Evolutionary conservation across 2,329 filamentous ascomycete species (phyloP), one percentile per base, ranked within the genome.

Genomic region (Ceratocystis lukuohia): DNA sequence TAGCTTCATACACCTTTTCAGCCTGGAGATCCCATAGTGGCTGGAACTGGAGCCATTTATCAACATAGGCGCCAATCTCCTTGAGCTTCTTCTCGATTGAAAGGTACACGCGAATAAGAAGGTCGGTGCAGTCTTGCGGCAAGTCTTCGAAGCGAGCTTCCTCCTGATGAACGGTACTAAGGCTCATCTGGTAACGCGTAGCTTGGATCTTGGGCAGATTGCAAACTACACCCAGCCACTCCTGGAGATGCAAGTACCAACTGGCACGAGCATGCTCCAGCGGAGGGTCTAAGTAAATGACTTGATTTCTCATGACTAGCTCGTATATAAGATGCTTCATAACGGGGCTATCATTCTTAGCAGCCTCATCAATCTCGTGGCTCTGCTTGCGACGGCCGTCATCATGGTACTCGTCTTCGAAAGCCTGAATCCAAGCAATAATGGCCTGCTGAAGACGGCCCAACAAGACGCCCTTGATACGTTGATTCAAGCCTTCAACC

Each of bases 11-110:
- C 1, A 99, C 91, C 71, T 96, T 90, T 70, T 96, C 93, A 2
- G 93, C 91, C 74, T 96, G 93, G 67, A 99, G 81, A 78, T 99
- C 94, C 94, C 94, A 99, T 0, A 99, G 82, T 5, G 93, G 97
- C 76, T 99, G 94, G 77, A 97, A 99, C 72, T 96, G 94, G 59
- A 99, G 81, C 94, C 94, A 99, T 76, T 97, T 95, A 74, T 96
- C 91, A 8, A 99, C 91, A 71, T 99, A 99, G 3, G 81, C 80
- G 46, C 88, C 84, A 41, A 97, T 90, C 56, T 88, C 86, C 17
- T 82, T 80, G 3, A 99, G 78, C 76, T 94, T 96, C 70, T 84
- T 84, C 75, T 97, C 92, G 8, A 99, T 84, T 0, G 88, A 86
- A 44, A 82, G 82, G 74, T 97, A 96, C 0, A 96, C 92, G 68